phyloP scores from a whole-genome alignment of 73 alveolate species.

The Paramecium sonneborni region DNA sequence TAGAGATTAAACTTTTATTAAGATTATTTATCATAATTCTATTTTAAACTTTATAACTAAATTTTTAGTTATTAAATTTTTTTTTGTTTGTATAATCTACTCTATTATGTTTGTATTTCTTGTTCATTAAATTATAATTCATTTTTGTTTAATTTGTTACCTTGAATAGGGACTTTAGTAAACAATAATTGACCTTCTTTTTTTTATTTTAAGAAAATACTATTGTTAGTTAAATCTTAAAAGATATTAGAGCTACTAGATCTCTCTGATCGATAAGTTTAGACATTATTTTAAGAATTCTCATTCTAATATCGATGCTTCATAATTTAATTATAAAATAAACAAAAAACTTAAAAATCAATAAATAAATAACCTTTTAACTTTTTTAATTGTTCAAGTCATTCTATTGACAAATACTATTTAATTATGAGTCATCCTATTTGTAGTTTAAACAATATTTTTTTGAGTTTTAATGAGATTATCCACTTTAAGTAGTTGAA shows the following conservation, averaged over 20 bases:
- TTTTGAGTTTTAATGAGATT: neutral
- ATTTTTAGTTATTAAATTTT: neutral
- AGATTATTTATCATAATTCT: neutral
- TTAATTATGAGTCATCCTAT: neutral
- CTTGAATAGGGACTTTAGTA: neutral
- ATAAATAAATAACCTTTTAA: neutral
- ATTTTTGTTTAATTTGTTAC: neutral
- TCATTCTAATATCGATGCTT: neutral
- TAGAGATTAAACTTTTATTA: neutral
- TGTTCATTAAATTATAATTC: neutral
- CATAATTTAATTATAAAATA: neutral
- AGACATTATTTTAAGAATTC: neutral
- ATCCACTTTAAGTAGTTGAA: neutral
- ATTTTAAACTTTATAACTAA: slow-evolving; percentile 23
- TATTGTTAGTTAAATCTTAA: neutral
- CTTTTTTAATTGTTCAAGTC: neutral
- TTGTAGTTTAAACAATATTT: neutral
- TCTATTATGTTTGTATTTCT: neutral
- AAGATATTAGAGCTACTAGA: neutral
- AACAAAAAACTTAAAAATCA: neutral
- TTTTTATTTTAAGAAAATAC: no score
- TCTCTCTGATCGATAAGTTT: neutral
- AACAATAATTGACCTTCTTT: neutral
- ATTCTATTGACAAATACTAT: neutral
- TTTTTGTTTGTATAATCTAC: neutral